Evolutionary conservation across 768 basidiomycete species (phyloP).

Genomic region (Pleurotus tuoliensis): DNA sequence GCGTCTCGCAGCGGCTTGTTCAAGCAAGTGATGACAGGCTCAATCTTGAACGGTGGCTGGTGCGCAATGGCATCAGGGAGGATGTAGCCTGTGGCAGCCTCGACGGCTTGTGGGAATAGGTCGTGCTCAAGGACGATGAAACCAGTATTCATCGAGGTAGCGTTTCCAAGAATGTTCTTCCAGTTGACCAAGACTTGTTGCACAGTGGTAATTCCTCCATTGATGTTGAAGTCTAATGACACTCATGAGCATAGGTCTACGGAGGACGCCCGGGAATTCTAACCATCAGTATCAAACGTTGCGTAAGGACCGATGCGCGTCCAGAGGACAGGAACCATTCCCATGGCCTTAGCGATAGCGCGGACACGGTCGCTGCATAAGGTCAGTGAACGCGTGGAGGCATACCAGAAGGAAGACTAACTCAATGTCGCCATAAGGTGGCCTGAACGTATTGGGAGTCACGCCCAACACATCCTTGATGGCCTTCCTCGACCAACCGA

Average conservation of each 20-base stretch:
- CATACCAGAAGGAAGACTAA: slow-evolving; percentile 14
- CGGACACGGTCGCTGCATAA: slow-evolving; percentile 72
- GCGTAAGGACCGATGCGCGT: slow-evolving; percentile 55
- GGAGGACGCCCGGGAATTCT: slow-evolving; percentile 4
- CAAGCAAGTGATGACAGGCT: slow-evolving; percentile 68
- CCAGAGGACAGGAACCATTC: slow-evolving; percentile 83
- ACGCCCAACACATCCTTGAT: slow-evolving; percentile 79
- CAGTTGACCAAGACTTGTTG: slow-evolving; percentile 64
- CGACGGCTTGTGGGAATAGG: slow-evolving; percentile 78
- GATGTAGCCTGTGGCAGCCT: slow-evolving; percentile 82
- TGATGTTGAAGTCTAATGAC: slow-evolving; percentile 69
- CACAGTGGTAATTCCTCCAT: slow-evolving; percentile 55
- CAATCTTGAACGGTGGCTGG: slow-evolving; percentile 60
- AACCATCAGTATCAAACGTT: slow-evolving; percentile 70
- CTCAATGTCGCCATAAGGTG: slow-evolving; percentile 80
- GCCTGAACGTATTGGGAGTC: slow-evolving; percentile 76
- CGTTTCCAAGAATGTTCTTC: slow-evolving; percentile 65
- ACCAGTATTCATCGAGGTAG: slow-evolving; percentile 51
- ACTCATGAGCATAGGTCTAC: no score
- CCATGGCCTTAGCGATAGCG: slow-evolving; percentile 77
- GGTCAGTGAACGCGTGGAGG: slow-evolving; percentile 9
- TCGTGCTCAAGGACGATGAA: slow-evolving; percentile 90
- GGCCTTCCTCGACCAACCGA: slow-evolving; percentile 82
- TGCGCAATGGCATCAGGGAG: slow-evolving; percentile 73
- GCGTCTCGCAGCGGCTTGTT: slow-evolving; percentile 53